Evolutionary conservation across 2,329 filamentous ascomycete species (phyloP), one percentile per base, ranked within the genome.

Genomic region (Penicillium sp.): DNA sequence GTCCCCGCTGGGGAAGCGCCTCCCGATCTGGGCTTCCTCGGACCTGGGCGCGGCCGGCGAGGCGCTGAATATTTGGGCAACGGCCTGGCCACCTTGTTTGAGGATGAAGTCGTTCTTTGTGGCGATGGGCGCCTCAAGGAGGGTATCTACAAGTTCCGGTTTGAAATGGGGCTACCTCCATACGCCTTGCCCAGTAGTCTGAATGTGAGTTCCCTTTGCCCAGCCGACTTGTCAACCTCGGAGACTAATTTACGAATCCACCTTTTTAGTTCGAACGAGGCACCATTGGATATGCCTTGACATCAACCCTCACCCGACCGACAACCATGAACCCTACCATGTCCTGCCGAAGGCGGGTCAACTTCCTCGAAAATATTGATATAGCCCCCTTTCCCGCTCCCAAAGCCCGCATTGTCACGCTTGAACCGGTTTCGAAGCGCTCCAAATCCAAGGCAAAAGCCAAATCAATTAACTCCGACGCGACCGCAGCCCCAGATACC

Each of bases 221-320:
- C 41, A 10, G 16, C 31, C 22, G 4, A 2, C 19, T 27, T 13
- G 16, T 24, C 49, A 39, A n/a, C 2, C 43, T 24, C n/a, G 24
- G n/a, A 1, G 24, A 39, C 31, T 33, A 27, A 52, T 14, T 3
- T n/a, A 24, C 58, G 62, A 50, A 64, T 35, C 13, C 35, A 27
- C 49, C 36, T 33, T 7, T 31, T 46, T 61, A 98, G 92, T 99
- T 99, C 75, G 95, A 98, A 77, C 88, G 94, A 71, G 95, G 95
- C 37, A 93, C 91, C 2, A 91, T 99, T 68, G 89, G 90, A 19
- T 99, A 98, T 77, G 87, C 94, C 79, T 85, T 98, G 68, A 94
- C 91, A 6, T 89, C 94, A 35, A 97, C 92, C 9, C 76, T 98
- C 58, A 98, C 94, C 19, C 87, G 92, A 57, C 94, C 95, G 19